These are phyloP conservation scores for Exobasidium cylindrosporum DNA, from an alignment of 1,284 basidiomycete species.

Conservation along the genomic window DNA sequence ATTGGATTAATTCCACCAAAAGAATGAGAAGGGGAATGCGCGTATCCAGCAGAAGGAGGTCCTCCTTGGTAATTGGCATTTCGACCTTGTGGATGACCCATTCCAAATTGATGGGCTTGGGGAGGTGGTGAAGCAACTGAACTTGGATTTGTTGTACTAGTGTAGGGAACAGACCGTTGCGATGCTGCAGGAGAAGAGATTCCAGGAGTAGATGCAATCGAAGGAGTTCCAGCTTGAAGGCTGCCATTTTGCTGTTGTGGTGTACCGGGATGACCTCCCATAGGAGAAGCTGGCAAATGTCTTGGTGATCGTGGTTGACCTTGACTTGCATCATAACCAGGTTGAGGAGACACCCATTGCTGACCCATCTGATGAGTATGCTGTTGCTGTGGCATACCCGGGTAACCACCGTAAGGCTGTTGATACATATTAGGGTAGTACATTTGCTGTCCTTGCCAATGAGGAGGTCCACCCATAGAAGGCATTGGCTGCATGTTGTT, in stretches of 20 bases:
- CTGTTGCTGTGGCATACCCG: conserved; percentile 25
- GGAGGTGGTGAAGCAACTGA: conserved; percentile 34
- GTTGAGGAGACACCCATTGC: not conserved
- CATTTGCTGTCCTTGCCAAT: conserved; percentile 19
- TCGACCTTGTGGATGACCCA: conserved; percentile 24
- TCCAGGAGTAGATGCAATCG: conserved; percentile 26
- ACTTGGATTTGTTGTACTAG: conserved; percentile 32
- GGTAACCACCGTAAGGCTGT: conserved; percentile 35
- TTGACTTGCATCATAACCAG: conserved; percentile 35
- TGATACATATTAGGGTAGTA: conserved; percentile 24
- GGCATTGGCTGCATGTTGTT: conserved; percentile 44
- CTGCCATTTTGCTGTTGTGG: not conserved
- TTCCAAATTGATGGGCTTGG: conserved; percentile 22
- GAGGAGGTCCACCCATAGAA: conserved; percentile 29
- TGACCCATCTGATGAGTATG: conserved; percentile 21
- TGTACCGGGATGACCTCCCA: conserved; percentile 21
- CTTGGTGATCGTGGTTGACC: conserved; percentile 37
- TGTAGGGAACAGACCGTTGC: conserved; percentile 15
- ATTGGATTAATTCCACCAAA: conserved; percentile 42
- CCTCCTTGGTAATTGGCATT: conserved; percentile 11
- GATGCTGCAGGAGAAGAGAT: conserved; percentile 29
- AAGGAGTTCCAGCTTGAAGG: conserved; percentile 27
- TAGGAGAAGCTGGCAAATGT: conserved; percentile 39
- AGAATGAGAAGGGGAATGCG: conserved; percentile 43
- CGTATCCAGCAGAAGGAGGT: conserved; percentile 27